Base-by-base conservation (phyloP, 306 rosid genomes). In the Quillaja saponaria region DNA sequence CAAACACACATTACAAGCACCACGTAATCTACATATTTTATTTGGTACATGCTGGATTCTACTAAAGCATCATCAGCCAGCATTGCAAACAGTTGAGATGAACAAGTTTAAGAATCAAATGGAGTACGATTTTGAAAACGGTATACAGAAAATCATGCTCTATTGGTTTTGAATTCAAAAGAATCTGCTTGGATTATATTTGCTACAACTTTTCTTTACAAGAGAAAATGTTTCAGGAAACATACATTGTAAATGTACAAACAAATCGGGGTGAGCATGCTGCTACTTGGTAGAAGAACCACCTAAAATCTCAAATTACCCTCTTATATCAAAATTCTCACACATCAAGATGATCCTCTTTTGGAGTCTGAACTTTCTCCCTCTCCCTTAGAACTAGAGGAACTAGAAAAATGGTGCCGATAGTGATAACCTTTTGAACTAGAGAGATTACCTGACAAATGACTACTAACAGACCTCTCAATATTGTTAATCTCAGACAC, bases 401-500 rank as follows among this genome's bases (percentile, higher is more conserved):
- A 56, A 16, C n/a, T n/a, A n/a, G n/a, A n/a, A n/a, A n/a, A n/a
- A n/a, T n/a, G n/a, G n/a, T 18, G 66, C 38, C 58, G 71, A 10
- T 49, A 64, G 59, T 81, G 95, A 72, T 69, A 84, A 55, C 96
- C 95, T 1, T 76, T 71, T 14, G 88, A 56, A 64, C 88, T 73
- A 42, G 83, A 75, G 15, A 78, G 81, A 71, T 75, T 83, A 45
- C 77, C 74, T 0, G 94, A 92, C 67, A 86, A 68, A 34, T 79
- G 53, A 67, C 83, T 84, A 20, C 84, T 73, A 0, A 69, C 75
- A 17, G 90, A 85, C 68, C 82, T 81, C 74, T 81, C 91, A 19
- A 92, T 92, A 63, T 89, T 95, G 65, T 74, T 51, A 52, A 86
- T 69, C 39, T 81, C 85, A 8, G 99, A 74, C 46, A 85, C 94